Conservation (phyloP, 2,329 filamentous ascomycete genomes). For the Cladophialophora exuberans region DNA sequence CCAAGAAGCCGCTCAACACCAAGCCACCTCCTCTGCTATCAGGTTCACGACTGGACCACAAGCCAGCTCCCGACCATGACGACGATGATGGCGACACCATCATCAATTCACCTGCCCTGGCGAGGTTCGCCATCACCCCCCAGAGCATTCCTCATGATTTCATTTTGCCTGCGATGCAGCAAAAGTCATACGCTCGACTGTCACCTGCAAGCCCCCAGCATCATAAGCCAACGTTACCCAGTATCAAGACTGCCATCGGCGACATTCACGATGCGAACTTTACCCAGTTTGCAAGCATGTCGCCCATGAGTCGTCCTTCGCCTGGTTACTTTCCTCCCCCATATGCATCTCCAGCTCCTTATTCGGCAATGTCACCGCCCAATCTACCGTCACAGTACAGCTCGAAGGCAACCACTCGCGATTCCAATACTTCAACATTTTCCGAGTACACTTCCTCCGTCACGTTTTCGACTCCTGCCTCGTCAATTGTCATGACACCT, state of each 20-base stretch:
- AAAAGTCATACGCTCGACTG: constrained; percentile 41
- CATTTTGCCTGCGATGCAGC: constrained; percentile 45
- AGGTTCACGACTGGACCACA: constrained; percentile 10
- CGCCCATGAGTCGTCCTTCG: constrained; percentile 34
- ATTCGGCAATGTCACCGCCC: constrained; percentile 43
- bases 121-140: constrained; percentile 40
- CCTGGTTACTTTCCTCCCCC: constrained; percentile 36
- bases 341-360: constrained; percentile 39
- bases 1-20: constrained; percentile 5
- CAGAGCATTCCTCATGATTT: constrained; percentile 37
- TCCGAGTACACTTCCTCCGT: constrained; percentile 28
- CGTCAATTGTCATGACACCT: constrained; percentile 23
- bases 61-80: constrained; percentile 11
- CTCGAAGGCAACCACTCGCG: constrained; percentile 23
- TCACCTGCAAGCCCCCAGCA: constrained; percentile 41
- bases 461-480: constrained; percentile 24
- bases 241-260: constrained; percentile 45
- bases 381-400: constrained; percentile 39
- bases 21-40: constrained; percentile 14
- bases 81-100: constrained; percentile 33
- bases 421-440: constrained; percentile 26
- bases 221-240: constrained; percentile 43
- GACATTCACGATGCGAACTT: constrained; percentile 37
- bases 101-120: constrained; percentile 37
- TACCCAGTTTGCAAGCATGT: constrained; percentile 33